These are phyloP conservation scores for Austroboletus olivaceoglutinosus DNA, from an alignment of 1,284 basidiomycete genomes.

Conservation along the genomic window DNA sequence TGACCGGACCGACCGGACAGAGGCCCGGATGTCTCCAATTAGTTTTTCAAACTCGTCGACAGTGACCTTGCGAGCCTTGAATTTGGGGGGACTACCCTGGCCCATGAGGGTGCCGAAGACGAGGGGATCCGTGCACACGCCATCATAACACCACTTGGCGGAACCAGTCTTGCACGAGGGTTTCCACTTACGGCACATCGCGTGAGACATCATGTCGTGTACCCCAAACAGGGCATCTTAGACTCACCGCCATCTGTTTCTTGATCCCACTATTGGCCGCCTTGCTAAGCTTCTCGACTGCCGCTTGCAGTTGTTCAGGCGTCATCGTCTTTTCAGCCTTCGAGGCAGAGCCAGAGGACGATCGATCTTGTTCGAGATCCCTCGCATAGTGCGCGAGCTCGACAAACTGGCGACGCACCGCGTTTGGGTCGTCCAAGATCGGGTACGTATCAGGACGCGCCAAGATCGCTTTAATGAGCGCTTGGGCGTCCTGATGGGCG, in stretches of 20 bases:
- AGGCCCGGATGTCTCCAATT: slow-evolving; percentile 35
- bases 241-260: slow-evolving; percentile 50
- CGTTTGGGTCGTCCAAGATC: slow-evolving; percentile 37
- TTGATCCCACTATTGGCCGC: slow-evolving; percentile 50
- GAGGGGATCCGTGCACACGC: slow-evolving; percentile 50
- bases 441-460: slow-evolving; percentile 35
- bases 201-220: background rate
- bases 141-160: slow-evolving; percentile 55
- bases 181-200: slow-evolving; percentile 43
- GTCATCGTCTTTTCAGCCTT: slow-evolving; percentile 37
- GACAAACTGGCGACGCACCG: slow-evolving; percentile 33
- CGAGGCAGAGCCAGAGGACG: slow-evolving; percentile 8
- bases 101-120: slow-evolving; percentile 51
- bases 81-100: slow-evolving; percentile 46
- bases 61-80: slow-evolving; percentile 53
- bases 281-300: slow-evolving; percentile 46
- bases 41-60: slow-evolving; percentile 43
- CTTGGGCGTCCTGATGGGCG: slow-evolving; percentile 34
- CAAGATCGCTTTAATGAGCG: slow-evolving; percentile 39
- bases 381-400: slow-evolving; percentile 47
- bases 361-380: slow-evolving; percentile 39
- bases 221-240: background rate
- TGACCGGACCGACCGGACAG: slow-evolving; percentile 26
- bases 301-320: slow-evolving; percentile 40
- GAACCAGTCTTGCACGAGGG: slow-evolving; percentile 48